These are phyloP conservation scores for Phytophthora cryptogea DNA, from an alignment of 352 stramenopile genomes.

Conservation along the genomic window DNA sequence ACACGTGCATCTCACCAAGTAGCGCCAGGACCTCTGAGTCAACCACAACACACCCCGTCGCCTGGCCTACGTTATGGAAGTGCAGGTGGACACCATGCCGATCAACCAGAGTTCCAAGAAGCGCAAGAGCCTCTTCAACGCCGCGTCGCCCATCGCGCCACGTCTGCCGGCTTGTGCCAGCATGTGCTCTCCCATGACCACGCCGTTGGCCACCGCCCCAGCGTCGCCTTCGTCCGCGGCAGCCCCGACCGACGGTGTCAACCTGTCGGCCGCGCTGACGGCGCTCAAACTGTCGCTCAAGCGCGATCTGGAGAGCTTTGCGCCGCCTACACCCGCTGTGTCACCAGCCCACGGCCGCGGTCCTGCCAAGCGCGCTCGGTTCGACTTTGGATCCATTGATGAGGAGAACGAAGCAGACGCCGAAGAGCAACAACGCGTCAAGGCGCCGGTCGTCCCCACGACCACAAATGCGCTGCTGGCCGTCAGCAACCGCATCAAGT, in stretches of 20 bases:
- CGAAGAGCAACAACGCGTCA: slow-evolving; percentile 30
- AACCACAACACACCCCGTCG: not conserved
- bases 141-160: slow-evolving; percentile 28
- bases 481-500: slow-evolving; percentile 75
- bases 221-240: slow-evolving; percentile 18
- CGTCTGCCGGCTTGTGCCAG: slow-evolving; percentile 22
- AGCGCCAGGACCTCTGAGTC: slow-evolving; percentile 10
- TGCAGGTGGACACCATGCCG: slow-evolving; percentile 44
- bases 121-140: slow-evolving; percentile 55
- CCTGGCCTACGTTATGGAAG: slow-evolving; percentile 35
- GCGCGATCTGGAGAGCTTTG: slow-evolving; percentile 70
- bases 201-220: slow-evolving; percentile 10
- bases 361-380: slow-evolving; percentile 58
- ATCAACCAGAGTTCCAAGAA: slow-evolving; percentile 77
- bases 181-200: slow-evolving; percentile 15
- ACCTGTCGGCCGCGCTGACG: slow-evolving; percentile 58
- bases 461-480: slow-evolving; percentile 60
- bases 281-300: slow-evolving; percentile 80
- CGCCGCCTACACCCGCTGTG: slow-evolving; percentile 68
- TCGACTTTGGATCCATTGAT: slow-evolving; percentile 50
- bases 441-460: slow-evolving; percentile 34
- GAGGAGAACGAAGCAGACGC: slow-evolving; percentile 27
- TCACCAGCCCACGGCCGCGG: slow-evolving; percentile 59
- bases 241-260: slow-evolving; percentile 42
- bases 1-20: slow-evolving; percentile 14